phyloP scores from a whole-genome alignment of 345 rosid genomes.

The Eucalyptus fibrosa region DNA sequence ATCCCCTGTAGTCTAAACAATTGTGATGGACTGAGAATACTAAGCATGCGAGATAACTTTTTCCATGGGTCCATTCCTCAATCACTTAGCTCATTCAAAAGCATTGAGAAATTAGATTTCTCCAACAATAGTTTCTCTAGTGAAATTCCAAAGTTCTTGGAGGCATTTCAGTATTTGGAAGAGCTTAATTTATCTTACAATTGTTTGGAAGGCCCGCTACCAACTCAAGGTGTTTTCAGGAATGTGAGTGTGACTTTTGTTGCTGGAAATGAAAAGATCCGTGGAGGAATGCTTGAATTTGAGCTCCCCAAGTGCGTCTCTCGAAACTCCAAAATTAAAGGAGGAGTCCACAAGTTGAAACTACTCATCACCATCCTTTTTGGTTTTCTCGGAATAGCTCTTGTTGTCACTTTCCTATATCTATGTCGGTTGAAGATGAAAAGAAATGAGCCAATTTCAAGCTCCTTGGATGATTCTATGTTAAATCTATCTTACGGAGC shows the following conservation, averaged over 20 bases:
- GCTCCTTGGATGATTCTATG: background rate
- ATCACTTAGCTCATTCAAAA: background rate
- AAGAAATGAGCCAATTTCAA: background rate
- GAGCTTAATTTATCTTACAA: background rate
- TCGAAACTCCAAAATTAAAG: background rate
- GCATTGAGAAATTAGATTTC: background rate
- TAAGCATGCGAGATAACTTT: background rate
- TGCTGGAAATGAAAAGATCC: background rate
- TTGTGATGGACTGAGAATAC: background rate
- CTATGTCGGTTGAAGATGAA: background rate
- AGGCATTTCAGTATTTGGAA: background rate
- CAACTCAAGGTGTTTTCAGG: too few relatives aligned
- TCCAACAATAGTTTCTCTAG: background rate
- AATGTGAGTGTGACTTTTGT: background rate
- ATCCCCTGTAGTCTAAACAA: background rate
- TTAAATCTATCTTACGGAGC: background rate
- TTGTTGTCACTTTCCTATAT: background rate
- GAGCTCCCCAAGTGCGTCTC: background rate
- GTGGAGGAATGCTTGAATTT: background rate
- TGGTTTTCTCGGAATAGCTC: background rate
- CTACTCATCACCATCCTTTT: background rate
- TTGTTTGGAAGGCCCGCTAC: background rate
- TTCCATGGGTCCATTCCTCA: background rate
- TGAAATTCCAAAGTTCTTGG: background rate
- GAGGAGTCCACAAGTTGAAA: background rate